These are phyloP conservation scores for Cymbopogon citratus DNA, from an alignment of 176 grass and related monocot genomes.

Conservation along the genomic window DNA sequence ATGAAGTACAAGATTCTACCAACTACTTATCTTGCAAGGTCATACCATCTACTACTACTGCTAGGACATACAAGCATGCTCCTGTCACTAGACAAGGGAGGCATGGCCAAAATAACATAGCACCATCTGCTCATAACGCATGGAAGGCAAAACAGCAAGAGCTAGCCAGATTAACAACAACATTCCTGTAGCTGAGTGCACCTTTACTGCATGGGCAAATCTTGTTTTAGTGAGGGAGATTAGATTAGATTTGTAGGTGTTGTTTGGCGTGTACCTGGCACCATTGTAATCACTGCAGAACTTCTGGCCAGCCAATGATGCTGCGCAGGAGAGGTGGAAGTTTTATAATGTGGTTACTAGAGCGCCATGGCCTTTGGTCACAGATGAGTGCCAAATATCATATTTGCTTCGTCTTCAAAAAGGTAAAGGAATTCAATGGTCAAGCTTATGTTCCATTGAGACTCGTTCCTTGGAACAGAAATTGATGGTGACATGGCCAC, in stretches of 20 bases:
- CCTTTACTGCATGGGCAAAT: background rate
- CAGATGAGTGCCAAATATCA: conserved; percentile 16
- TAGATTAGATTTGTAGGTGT: conserved; percentile 28
- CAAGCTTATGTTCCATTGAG: background rate
- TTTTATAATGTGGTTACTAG: background rate
- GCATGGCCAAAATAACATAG: background rate
- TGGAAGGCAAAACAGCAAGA: background rate
- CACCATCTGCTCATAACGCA: background rate
- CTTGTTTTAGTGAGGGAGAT: conserved; percentile 3
- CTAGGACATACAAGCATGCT: background rate
- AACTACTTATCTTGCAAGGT: background rate
- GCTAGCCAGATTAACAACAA: background rate
- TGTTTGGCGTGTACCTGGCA: conserved; percentile 28
- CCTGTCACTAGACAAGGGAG: background rate
- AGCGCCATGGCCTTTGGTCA: background rate
- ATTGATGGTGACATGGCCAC: background rate
- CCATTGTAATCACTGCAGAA: conserved; percentile 20
- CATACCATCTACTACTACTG: background rate
- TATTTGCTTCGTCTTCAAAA: conserved; percentile 12
- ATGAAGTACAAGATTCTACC: background rate
- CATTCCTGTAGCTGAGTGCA: background rate
- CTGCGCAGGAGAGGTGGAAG: background rate
- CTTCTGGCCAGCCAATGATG: background rate
- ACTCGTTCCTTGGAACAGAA: background rate
- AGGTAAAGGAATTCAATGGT: conserved; percentile 17